Evolutionary conservation across 176 grass and related monocot genomes (phyloP), one percentile per base, ranked within the genome.

Genomic region (Carex pumila): DNA sequence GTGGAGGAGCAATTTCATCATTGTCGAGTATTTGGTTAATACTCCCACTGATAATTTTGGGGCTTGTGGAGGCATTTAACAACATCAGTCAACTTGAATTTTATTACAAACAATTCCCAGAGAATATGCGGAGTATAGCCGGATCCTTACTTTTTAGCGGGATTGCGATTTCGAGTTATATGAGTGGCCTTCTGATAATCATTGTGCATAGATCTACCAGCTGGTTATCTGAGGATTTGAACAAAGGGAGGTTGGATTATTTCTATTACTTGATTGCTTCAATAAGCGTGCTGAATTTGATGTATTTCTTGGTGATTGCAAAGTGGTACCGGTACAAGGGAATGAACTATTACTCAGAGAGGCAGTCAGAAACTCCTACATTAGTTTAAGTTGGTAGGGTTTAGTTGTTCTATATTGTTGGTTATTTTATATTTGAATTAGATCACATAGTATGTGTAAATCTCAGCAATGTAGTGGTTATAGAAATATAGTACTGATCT

Each of bases 41-140:
- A 45, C 94, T 90, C 13, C 90, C 91, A 87, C 87, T 94, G 6
- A 58, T 86, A 15, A 75, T 75, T 50, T 61, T 91, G 22, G 88
- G 94, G 1, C 65, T 94, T 1, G 86, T 86, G 3, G 94, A 97
- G 68, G 92, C 92, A 36, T 92, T 94, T 84, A 92, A 92, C 83
- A 50, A 90, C 29, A 83, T 94, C 12, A 89, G 90, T 83, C 94
- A 91, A 79, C 84, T 88, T 57, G 94, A 94, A 82, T 92, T 97
- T 87, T 92, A 89, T 85, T 97, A 94, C 87, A 94, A 90, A 56
- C 85, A 97, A 72, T 89, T 97, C 41, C 91, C 88, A 6, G 94
- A 97, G 75, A 94, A 89, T 85, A 94, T 94, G 92, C 86, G 92
- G 58, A 94, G 92, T 89, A 39, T 97, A 12, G 91, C 91, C 11